Evolutionary conservation across 73 alveolate genomes (phyloP).

Genomic region (Paramecium biaurelia): DNA sequence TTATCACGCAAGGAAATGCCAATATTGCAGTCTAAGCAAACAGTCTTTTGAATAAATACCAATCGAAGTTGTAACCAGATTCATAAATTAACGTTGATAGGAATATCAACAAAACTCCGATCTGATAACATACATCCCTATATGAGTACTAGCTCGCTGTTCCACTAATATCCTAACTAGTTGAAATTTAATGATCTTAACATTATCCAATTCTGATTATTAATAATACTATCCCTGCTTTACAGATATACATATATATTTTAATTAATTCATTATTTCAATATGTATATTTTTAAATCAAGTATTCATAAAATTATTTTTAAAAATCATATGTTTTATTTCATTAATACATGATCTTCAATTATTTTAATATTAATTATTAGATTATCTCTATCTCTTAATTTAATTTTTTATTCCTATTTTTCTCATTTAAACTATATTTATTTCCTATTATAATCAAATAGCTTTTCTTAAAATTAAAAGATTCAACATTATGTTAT

Average conservation of each 20-base stretch:
- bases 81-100: conserved; percentile 67
- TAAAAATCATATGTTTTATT: not conserved
- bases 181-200: not conserved
- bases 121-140: not conserved
- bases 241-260: not conserved
- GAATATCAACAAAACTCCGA: conserved; percentile 51
- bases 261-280: not conserved
- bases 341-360: not conserved
- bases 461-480: no score
- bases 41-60: conserved; percentile 65
- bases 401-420: no score
- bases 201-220: not conserved
- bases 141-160: conserved; percentile 42
- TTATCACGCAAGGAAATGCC: conserved; percentile 66
- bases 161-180: not conserved
- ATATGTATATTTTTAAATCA: not conserved
- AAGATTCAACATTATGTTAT: no score
- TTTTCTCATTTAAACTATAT: no score
- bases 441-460: no score
- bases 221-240: not conserved
- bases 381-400: no score
- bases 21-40: conserved; percentile 51
- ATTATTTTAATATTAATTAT: no score
- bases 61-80: conserved; percentile 65
- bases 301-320: not conserved